Base-by-base conservation (phyloP, 208 protist species). In the Acanthamoeba sp. region DNA sequence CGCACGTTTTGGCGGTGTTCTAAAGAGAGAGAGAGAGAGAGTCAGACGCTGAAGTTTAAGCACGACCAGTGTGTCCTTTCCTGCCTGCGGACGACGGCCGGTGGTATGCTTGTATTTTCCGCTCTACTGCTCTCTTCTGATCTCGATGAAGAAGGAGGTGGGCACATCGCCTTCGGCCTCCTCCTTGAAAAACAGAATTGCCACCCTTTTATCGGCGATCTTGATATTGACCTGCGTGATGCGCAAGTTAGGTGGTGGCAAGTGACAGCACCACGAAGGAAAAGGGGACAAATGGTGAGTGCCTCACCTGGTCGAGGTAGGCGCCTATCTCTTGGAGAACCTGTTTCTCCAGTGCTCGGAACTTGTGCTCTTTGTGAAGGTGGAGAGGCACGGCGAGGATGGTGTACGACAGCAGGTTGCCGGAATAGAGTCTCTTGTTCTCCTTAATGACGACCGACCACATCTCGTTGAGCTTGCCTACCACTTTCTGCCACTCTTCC, bases 181-280 rank as follows among this genome's bases (percentile, higher is more conserved):
- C 71, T 80, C 71, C 71, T 80, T 80, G 71, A 80, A 48, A 36
- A 80, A 80, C 34, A 80, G 34, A 36, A 80, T 45, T 0, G 71
- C 71, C 0, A 80, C 71, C 10, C 32, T 48, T 36, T 42, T 48
- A 4, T 42, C 38, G 16, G 29, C 40, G 16, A 38, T 20, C 38
- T 80, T 45, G 38, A 29, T 48, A 12, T 80, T 80, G 36, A 48
- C 71, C 71, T 80, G 20, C 14, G n/a, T n/a, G n/a, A n/a, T n/a
- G n/a, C n/a, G n/a, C n/a, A n/a, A n/a, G n/a, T n/a, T n/a, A n/a
- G n/a, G n/a, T n/a, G n/a, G n/a, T n/a, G n/a, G n/a, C n/a, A n/a
- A n/a, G n/a, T n/a, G n/a, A n/a, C n/a, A n/a, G n/a, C n/a, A n/a
- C n/a, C n/a, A n/a, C n/a, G n/a, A n/a, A n/a, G n/a, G n/a, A n/a